Base-by-base conservation (phyloP, 345 rosid genomes). In the Citrus glauca region DNA sequence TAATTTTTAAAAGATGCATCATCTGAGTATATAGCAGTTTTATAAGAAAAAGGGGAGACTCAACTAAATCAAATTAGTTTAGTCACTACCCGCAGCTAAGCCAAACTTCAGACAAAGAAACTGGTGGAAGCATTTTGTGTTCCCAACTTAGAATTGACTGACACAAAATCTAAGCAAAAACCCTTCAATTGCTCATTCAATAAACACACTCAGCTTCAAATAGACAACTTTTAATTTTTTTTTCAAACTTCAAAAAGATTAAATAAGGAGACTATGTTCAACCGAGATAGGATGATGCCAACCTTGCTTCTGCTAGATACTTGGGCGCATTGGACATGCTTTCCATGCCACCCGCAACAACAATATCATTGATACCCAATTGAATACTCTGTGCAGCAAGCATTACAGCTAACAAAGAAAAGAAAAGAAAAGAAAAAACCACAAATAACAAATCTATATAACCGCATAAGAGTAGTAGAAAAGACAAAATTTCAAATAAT, bases 251-350 rank as follows among this genome's bases (percentile, higher is more conserved):
- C 66, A 25, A 59, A 67, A 60, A 37, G 37, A 63, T 55, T 42
- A 9, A 79, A 76, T 6, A 62, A 53, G 30, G n/a, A 61, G 27
- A 61, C 25, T n/a, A 38, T 9, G 7, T 16, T 67, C n/a, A 35
- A 61, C 24, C 1, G 17, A 45, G 55, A 19, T 10, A 71, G 19
- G 62, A 4, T 33, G 57, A 76, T 25, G 56, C 80, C 24, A 24
- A 96, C 99, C 98, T 92, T 71, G 99, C 91, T 83, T 88, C 91
- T 55, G 94, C 88, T 72, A 94, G 82, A 81, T 96, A 96, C 83
- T 96, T 96, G 13, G 98, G 99, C 11, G 84, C 97, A 81, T 92
- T 94, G 14, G 99, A 94, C 98, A 96, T 96, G 87, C 97, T 94
- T 80, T 96, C 98, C 98, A 92, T 96, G 78, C 99, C 99, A 66